These are phyloP conservation scores for Neocatenulostroma microsporum DNA, from an alignment of 2,329 filamentous ascomycete genomes.

Conservation along the genomic window DNA sequence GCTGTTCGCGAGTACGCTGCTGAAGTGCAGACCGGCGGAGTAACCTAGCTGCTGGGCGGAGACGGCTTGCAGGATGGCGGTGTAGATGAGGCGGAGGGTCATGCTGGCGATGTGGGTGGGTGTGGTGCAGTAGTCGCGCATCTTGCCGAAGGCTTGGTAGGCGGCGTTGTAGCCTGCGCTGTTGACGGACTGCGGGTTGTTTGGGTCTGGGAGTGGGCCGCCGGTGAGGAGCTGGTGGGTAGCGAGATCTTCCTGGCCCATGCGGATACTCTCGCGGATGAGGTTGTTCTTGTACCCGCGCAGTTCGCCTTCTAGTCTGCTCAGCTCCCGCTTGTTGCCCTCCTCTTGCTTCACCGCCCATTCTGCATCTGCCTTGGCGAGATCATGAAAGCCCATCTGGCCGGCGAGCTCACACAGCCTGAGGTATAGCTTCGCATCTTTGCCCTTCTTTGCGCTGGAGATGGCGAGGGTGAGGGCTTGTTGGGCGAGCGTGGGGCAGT, in stretches of 20 bases:
- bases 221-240: constrained; percentile 74
- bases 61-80: constrained; percentile 70
- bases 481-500: constrained; percentile 64
- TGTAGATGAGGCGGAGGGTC: constrained; percentile 66
- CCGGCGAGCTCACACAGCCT: constrained; percentile 61
- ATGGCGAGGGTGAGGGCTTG: constrained; percentile 78
- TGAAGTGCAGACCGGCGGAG: constrained; percentile 36
- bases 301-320: constrained; percentile 73
- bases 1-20: constrained; percentile 52
- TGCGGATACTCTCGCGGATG: constrained; percentile 88
- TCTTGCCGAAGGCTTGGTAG: constrained; percentile 69
- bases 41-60: constrained; percentile 34
- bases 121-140: constrained; percentile 84
- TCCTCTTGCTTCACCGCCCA: constrained; percentile 67
- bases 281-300: constrained; percentile 94
- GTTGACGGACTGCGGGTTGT: constrained; percentile 12
- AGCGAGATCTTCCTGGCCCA: constrained; percentile 89
- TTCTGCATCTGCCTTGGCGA: constrained; percentile 58
- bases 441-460: constrained; percentile 64
- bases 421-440: constrained; percentile 64
- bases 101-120: constrained; percentile 77
- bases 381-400: constrained; percentile 57
- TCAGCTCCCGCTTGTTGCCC: constrained; percentile 60
- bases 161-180: constrained; percentile 56
- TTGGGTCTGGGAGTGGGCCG: constrained; percentile 29